Base-by-base conservation (phyloP, 331 rosid genomes). In the Rosa hybrid region DNA sequence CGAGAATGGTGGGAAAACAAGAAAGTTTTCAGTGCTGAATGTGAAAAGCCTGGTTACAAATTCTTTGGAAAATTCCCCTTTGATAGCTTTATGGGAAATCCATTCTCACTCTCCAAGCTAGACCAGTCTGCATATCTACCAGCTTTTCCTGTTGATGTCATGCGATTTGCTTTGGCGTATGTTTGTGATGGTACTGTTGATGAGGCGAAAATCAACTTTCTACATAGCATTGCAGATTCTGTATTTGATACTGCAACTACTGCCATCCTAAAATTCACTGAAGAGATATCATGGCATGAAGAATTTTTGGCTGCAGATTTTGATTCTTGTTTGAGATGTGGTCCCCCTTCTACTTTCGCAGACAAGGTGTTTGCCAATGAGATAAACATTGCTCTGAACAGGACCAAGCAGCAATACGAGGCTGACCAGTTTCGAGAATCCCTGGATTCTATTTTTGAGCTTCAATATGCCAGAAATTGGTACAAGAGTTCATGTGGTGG, bases 161-260 rank as follows among this genome's bases (percentile, higher is more conserved):
- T 96, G 2, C 88, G 99, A 7, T 93, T 95, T 87, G 88, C 99
- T 68, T 85, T 95, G 91, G 99, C 97, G 51, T 97, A 91, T 93
- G 99, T 97, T 60, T 98, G 98, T 42, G 99, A 95, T 86, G 99
- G 98, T 25, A 27, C 39, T 4, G 91, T 93, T 64, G 99, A 95
- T 71, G 99, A 95, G 87, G 99, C 99, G 68, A 21, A 59, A 59
- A 59, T 59, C 65, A 59, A 21, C 65, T 59, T 21, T 21, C 65
- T 59, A 59, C 65, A n/a, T 21, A 21, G 65, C 65, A 3, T 10
- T 59, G 30, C 65, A 59, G 93, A 91, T 87, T 95, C 93, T 83
- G 98, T 88, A 27, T 95, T 91, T 69, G 94, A 95, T 77, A 93
- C 96, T 53, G 99, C 96, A 65, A 91, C 90, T 84, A 92, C 98